These are phyloP conservation scores for Entomortierella parvispora DNA, from an alignment of 192 early-diverging fungal genomes.

Conservation along the genomic window DNA sequence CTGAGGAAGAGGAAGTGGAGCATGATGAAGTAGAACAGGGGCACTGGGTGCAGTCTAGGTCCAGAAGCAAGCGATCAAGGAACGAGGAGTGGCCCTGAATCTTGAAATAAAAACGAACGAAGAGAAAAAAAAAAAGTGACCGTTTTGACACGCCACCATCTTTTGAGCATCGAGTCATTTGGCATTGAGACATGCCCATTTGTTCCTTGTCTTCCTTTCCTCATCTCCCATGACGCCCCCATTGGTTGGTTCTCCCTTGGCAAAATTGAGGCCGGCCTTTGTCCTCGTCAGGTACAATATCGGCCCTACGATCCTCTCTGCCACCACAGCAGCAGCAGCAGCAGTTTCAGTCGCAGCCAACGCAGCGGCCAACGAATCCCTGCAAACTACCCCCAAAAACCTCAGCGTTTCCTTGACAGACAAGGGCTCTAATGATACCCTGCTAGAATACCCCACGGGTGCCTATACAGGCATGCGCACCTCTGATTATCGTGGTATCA, in stretches of 20 bases:
- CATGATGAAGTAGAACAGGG: neutral
- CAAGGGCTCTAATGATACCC: slow-evolving; percentile 20
- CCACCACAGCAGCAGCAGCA: neutral
- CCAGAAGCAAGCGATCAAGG: slow-evolving; percentile 3
- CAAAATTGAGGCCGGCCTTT: neutral
- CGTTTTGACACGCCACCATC: too few relatives aligned
- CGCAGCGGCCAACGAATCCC: too few relatives aligned
- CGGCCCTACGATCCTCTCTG: neutral
- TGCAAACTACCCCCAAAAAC: neutral
- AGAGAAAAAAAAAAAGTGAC: too few relatives aligned
- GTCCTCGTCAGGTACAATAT: neutral
- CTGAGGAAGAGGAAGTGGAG: neutral
- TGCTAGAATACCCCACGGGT: slow-evolving; percentile 54
- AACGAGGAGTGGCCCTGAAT: slow-evolving; percentile 6
- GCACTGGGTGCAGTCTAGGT: too few relatives aligned
- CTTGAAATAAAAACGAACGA: neutral
- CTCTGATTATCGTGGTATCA: slow-evolving; percentile 56
- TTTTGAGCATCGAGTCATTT: too few relatives aligned
- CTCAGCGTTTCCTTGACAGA: neutral
- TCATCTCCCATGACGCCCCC: too few relatives aligned
- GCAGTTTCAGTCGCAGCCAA: neutral
- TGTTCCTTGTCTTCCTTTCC: too few relatives aligned
- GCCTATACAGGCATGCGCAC: slow-evolving; percentile 76
- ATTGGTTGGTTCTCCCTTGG: too few relatives aligned
- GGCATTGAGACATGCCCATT: too few relatives aligned